Evolutionary conservation across 257 asterid species (phyloP).

Genomic region (Petrea volubilis): DNA sequence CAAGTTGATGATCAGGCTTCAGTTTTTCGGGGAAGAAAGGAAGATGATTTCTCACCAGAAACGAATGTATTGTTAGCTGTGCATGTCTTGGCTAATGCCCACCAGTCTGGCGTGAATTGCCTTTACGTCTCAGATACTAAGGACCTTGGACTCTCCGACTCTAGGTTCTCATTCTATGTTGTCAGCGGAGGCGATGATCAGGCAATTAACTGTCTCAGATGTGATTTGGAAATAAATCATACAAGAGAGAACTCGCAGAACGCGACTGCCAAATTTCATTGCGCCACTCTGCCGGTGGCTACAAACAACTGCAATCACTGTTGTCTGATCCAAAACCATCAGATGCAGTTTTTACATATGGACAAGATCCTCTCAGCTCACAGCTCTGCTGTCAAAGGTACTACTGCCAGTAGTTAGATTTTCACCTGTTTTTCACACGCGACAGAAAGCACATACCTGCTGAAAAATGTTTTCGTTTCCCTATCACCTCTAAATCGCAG

Average conservation of each 20-base stretch:
- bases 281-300: slow-evolving; percentile 24
- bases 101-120: slow-evolving; percentile 96
- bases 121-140: slow-evolving; percentile 56
- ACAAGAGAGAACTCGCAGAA: slow-evolving; percentile 28
- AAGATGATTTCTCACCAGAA: slow-evolving; percentile 38
- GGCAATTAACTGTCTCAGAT: slow-evolving; percentile 67
- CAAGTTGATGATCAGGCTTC: slow-evolving; percentile 29
- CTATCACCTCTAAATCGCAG: slow-evolving; percentile 31
- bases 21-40: slow-evolving; percentile 34
- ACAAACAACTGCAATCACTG: slow-evolving; percentile 19
- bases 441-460: background rate
- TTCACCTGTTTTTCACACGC: background rate
- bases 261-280: slow-evolving; percentile 17
- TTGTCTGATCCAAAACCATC: slow-evolving; percentile 45
- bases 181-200: slow-evolving; percentile 98
- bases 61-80: slow-evolving; percentile 44
- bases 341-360: slow-evolving; percentile 42
- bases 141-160: slow-evolving; percentile 37
- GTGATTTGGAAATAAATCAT: slow-evolving; percentile 46
- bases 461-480: background rate
- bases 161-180: slow-evolving; percentile 45
- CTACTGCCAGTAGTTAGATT: background rate
- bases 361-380: slow-evolving; percentile 81
- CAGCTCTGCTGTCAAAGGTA: slow-evolving; percentile 94
- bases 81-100: slow-evolving; percentile 59